Percentiles rank a stretch among this genome's conserved stretches.
phyloP scores from a whole-genome alignment of 1,284 basidiomycete species.

The Ustanciosporium gigantosporum region DNA sequence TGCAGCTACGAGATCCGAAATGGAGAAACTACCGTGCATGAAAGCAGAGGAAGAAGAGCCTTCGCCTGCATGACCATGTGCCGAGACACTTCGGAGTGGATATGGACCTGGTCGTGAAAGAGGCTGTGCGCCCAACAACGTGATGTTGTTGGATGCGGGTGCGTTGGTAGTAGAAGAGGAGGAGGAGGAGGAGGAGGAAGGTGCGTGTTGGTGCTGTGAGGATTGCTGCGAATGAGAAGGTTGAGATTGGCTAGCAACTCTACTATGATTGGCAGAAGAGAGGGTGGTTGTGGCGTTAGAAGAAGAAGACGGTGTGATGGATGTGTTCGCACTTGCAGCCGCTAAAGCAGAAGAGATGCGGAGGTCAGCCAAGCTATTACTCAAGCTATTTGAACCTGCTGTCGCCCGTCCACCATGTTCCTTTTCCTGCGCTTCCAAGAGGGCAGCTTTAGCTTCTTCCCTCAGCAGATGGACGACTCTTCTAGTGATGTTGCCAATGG shows the following conservation, averaged over 20 bases:
- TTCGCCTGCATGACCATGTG: conserved; percentile 1
- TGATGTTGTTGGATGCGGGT: neutral
- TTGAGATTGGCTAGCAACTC: neutral
- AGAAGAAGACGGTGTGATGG: conserved; percentile 1
- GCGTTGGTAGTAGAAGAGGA: neutral
- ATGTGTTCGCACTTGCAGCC: conserved; percentile 16
- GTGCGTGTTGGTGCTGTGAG: conserved; percentile 11
- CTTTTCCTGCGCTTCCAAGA: conserved; percentile 28
- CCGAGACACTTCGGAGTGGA: conserved; percentile 13
- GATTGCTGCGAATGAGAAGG: no score
- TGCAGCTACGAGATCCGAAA: conserved; percentile 54
- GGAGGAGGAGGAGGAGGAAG: conserved; percentile 9
- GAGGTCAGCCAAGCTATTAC: conserved; percentile 33
- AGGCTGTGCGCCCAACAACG: neutral
- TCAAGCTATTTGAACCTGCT: conserved; percentile 12
- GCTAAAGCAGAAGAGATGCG: conserved; percentile 8
- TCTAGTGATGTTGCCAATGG: conserved; percentile 89
- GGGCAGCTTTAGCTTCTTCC: conserved; percentile 69
- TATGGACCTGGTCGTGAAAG: conserved; percentile 16
- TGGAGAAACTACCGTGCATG: conserved; percentile 45
- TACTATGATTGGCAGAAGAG: neutral
- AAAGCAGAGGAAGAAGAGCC: conserved; percentile 12
- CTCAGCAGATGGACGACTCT: conserved; percentile 87
- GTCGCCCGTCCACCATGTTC: conserved; percentile 2
- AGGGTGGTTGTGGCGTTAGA: neutral